phyloP scores from a whole-genome alignment of 2,329 filamentous ascomycete genomes.

The Plectosphaerella cucumerina region DNA sequence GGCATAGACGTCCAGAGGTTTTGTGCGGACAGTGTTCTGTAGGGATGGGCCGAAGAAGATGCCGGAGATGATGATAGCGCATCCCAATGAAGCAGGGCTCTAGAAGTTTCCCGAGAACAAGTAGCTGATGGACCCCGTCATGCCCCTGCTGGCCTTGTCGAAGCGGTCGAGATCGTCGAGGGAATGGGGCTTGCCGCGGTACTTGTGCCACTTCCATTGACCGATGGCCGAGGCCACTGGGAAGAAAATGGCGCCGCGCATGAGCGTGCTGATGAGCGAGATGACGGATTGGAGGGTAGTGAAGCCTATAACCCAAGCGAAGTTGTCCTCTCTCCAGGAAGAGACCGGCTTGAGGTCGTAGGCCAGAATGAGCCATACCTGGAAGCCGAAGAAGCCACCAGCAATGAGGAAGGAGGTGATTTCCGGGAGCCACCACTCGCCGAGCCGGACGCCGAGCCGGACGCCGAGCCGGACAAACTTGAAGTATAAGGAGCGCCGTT shows the following conservation, averaged over 20 bases:
- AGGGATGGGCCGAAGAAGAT: neutral
- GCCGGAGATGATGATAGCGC: neutral
- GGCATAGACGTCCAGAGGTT: neutral
- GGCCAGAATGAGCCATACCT: neutral
- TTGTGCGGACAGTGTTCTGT: neutral
- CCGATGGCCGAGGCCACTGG: slow-evolving; percentile 1
- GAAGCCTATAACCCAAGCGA: neutral
- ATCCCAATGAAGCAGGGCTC: neutral
- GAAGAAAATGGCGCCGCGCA: neutral
- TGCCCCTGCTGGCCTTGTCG: neutral
- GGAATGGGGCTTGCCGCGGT: neutral
- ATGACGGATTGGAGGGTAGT: neutral
- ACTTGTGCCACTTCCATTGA: slow-evolving; percentile 2
- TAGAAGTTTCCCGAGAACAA: neutral
- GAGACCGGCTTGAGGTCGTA: neutral
- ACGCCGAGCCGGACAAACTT: too few relatives aligned
- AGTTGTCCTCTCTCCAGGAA: neutral
- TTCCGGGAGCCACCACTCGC: neutral
- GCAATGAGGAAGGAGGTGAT: neutral
- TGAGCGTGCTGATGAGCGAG: neutral
- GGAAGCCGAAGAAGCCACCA: neutral
- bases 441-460: neutral
- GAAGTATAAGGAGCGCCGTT: too few relatives aligned
- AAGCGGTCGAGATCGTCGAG: neutral
- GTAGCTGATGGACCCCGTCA: neutral